Evolutionary conservation across 176 grass and related monocot genomes (phyloP).

Genomic region (Panicum miliaceum): DNA sequence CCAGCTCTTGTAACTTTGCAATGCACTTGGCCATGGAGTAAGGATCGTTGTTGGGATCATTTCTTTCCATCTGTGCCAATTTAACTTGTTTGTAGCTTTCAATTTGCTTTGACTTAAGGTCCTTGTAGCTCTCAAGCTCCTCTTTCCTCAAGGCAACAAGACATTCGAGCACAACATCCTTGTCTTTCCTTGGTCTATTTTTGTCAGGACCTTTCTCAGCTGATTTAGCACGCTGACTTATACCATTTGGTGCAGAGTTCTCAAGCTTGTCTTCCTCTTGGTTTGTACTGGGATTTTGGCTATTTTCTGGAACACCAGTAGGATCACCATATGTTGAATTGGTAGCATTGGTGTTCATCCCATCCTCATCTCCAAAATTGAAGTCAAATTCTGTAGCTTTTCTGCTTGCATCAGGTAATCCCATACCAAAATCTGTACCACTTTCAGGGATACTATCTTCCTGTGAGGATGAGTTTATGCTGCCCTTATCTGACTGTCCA

Average conservation of each 20-base stretch:
- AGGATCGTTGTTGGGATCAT: not conserved
- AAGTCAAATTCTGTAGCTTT: not conserved
- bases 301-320: not conserved
- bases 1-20: not conserved
- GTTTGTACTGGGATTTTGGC: not conserved
- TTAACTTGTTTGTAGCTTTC: slow-evolving; percentile 17
- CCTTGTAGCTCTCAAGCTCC: slow-evolving; percentile 12
- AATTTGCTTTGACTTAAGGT: slow-evolving; percentile 1
- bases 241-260: not conserved
- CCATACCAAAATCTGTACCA: not conserved
- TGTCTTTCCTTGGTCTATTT: not conserved
- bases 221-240: not conserved
- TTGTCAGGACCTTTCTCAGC: not conserved
- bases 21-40: not conserved
- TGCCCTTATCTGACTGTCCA: not conserved
- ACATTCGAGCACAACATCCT: not conserved
- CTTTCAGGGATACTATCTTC: not conserved
- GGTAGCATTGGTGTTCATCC: not conserved
- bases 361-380: not conserved
- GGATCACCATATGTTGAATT: not conserved
- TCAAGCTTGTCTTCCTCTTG: not conserved
- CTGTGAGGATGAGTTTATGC: not conserved
- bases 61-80: not conserved
- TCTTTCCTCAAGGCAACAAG: not conserved
- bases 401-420: not conserved